These are phyloP conservation scores for Monosporascus sp. DNA, from an alignment of 2,329 filamentous ascomycete species.

Conservation along the genomic window DNA sequence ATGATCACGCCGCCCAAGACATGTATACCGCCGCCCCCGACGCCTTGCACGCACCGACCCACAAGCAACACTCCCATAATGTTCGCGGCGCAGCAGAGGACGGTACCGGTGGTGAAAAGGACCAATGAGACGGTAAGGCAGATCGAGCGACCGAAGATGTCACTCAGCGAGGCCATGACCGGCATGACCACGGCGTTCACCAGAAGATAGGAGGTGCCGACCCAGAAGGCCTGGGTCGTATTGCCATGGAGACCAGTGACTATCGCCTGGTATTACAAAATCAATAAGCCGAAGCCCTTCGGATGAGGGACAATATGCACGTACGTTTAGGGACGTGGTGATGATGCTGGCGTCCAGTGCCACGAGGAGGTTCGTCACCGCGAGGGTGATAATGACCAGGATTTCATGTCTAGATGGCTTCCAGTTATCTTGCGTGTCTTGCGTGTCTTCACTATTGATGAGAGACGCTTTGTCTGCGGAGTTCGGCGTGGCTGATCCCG, in stretches of 20 bases:
- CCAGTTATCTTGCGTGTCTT: no score
- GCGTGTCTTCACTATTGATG: no score
- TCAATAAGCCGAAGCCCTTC: no score
- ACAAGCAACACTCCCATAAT: conserved; percentile 4
- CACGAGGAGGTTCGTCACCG: conserved; percentile 1
- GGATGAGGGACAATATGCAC: no score
- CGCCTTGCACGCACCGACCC: conserved; percentile 11
- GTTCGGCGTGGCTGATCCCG: no score
- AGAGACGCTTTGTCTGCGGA: no score
- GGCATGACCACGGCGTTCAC: conserved; percentile 7
- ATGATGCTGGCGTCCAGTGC: conserved; percentile 6
- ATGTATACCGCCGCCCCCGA: conserved; percentile 13
- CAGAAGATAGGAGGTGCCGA: conserved; percentile 8
- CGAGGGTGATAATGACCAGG: conserved; percentile 6
- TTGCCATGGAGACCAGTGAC: neutral
- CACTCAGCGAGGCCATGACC: conserved; percentile 3
- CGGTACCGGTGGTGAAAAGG: conserved; percentile 11
- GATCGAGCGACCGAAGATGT: conserved; percentile 6
- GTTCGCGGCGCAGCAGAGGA: conserved; percentile 8
- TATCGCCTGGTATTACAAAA: neutral
- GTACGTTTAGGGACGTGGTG: conserved; percentile 4
- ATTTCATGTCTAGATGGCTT: conserved; percentile 4
- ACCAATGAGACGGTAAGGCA: conserved; percentile 3
- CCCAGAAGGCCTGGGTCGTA: conserved; percentile 11
- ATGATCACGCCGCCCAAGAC: conserved; percentile 7